phyloP scores from a whole-genome alignment of 371 early-diverging fungal species.

The Umbelopsis sp. region DNA sequence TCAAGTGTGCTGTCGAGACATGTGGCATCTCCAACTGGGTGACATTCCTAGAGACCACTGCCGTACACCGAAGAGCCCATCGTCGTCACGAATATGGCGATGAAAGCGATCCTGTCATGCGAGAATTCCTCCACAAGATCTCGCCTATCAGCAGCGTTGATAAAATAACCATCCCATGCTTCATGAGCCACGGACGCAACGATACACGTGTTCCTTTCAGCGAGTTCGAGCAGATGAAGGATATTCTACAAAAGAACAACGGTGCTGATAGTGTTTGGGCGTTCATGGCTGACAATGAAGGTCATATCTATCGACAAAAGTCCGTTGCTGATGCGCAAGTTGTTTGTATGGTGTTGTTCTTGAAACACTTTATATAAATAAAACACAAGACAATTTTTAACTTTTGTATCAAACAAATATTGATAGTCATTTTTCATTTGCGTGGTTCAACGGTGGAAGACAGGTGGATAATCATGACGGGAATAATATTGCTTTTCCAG shows the following conservation, averaged over 20 bases:
- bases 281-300: conserved; percentile 16
- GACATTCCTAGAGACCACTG: conserved; percentile 26
- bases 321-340: conserved; percentile 7
- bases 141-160: conserved; percentile 26
- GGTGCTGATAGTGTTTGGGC: conserved; percentile 18
- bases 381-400: background rate
- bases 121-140: conserved; percentile 26
- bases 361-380: conserved; percentile 8
- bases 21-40: conserved; percentile 30
- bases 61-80: conserved; percentile 22
- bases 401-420: no score
- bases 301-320: conserved; percentile 11
- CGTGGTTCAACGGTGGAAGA: no score
- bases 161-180: conserved; percentile 23
- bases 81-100: conserved; percentile 31
- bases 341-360: conserved; percentile 17
- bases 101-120: conserved; percentile 26
- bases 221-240: conserved; percentile 28
- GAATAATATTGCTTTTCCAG: no score
- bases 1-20: conserved; percentile 30
- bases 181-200: conserved; percentile 26
- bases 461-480: no score
- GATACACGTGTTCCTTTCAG: conserved; percentile 27
- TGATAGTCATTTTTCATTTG: no score
- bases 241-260: conserved; percentile 16